Conservation (phyloP, 257 asterid species). For the Salvia hispanica region DNA sequence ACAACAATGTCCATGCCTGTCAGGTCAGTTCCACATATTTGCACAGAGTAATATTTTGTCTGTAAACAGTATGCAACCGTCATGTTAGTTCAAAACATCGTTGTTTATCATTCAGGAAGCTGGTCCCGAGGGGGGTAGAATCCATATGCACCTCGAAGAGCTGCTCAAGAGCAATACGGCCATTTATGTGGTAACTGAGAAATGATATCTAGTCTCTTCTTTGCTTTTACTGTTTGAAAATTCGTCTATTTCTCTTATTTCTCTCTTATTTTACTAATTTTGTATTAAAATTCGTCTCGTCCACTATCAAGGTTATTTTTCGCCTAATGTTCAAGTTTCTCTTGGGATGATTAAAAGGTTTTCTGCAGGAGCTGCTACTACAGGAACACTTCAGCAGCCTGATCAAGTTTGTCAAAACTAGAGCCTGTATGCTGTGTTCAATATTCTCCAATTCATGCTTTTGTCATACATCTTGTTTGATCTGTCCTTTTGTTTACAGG, state of each 20-base stretch:
- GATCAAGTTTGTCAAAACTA: slow-evolving; percentile 85
- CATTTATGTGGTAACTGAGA: slow-evolving; percentile 72
- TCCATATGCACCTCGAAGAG: slow-evolving; percentile 88
- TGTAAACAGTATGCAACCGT: neutral
- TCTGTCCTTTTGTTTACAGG: slow-evolving; percentile 42
- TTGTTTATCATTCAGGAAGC: slow-evolving; percentile 70
- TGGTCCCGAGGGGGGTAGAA: slow-evolving; percentile 89
- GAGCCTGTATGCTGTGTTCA: slow-evolving; percentile 64
- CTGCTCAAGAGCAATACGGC: slow-evolving; percentile 80
- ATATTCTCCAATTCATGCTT: neutral
- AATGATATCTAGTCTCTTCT: too few relatives aligned
- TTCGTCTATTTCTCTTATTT: too few relatives aligned
- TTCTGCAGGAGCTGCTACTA: slow-evolving; percentile 81
- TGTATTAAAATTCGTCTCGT: too few relatives aligned
- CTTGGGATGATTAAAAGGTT: slow-evolving; percentile 23
- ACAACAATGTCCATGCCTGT: neutral
- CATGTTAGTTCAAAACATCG: slow-evolving; percentile 21
- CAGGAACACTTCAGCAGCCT: slow-evolving; percentile 82
- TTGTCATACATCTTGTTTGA: too few relatives aligned
- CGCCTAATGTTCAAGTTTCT: neutral
- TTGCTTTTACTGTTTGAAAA: neutral
- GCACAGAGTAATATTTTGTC: neutral
- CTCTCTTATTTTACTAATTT: too few relatives aligned
- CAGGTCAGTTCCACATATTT: neutral
- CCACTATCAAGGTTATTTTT: too few relatives aligned